Percentiles rank a stretch among this genome's conserved stretches.
phyloP scores from a whole-genome alignment of 2,329 filamentous ascomycete genomes.

The Cephalotrichum gorgonifer region DNA sequence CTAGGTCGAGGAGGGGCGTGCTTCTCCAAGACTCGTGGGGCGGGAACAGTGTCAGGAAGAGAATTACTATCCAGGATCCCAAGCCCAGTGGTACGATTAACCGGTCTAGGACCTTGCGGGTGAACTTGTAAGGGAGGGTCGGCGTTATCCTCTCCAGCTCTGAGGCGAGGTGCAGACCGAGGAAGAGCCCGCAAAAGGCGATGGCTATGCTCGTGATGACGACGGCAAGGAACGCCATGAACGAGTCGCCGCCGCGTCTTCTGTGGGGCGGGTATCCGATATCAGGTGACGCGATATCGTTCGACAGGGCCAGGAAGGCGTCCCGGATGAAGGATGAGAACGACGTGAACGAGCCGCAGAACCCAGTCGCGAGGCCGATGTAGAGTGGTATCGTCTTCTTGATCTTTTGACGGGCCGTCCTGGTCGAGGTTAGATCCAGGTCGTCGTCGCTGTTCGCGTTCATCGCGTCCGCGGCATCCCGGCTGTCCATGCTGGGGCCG shows the following conservation, averaged over 20 bases:
- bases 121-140: constrained; percentile 44
- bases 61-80: constrained; percentile 68
- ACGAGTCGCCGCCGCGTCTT: constrained; percentile 66
- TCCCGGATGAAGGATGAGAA: constrained; percentile 83
- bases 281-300: constrained; percentile 45
- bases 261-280: constrained; percentile 10
- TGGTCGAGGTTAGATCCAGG: neutral
- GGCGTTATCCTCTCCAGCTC: constrained; percentile 48
- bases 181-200: constrained; percentile 56
- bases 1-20: constrained; percentile 61
- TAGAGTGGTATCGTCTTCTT: constrained; percentile 88
- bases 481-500: too few relatives aligned
- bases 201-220: constrained; percentile 62
- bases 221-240: constrained; percentile 71
- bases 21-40: constrained; percentile 69
- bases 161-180: constrained; percentile 67
- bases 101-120: constrained; percentile 54
- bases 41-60: constrained; percentile 62
- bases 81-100: constrained; percentile 53
- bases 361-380: constrained; percentile 75
- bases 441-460: constrained; percentile 26
- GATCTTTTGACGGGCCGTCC: constrained; percentile 32
- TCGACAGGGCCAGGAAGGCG: constrained; percentile 67
- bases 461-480: constrained; percentile 9
- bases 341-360: constrained; percentile 82